These are phyloP conservation scores for Chenopodium quinoa DNA, from an alignment of 148 eudicot genomes.

Conservation along the genomic window DNA sequence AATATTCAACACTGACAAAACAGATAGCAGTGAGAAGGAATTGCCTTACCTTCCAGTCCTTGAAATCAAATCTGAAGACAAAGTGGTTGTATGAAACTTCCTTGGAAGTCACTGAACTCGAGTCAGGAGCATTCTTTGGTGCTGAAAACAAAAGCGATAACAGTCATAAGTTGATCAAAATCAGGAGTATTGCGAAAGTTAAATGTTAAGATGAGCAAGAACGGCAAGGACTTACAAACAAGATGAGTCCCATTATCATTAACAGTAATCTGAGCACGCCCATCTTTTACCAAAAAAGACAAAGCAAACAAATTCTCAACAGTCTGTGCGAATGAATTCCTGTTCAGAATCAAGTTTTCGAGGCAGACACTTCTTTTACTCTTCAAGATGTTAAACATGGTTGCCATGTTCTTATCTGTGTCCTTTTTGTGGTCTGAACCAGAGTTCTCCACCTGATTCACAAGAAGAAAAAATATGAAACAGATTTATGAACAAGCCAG, in stretches of 20 bases:
- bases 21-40: not conserved
- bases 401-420: constrained; percentile 46
- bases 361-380: constrained; percentile 35
- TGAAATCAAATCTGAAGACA: constrained; percentile 52
- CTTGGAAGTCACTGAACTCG: constrained; percentile 27
- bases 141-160: constrained; percentile 32
- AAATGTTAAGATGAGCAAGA: not conserved
- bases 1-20: not conserved
- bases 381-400: constrained; percentile 47
- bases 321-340: constrained; percentile 53
- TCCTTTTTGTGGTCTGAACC: constrained; percentile 30
- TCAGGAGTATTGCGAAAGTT: not conserved
- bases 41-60: constrained; percentile 57
- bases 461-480: not conserved
- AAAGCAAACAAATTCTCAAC: constrained; percentile 66
- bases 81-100: constrained; percentile 42
- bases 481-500: not conserved
- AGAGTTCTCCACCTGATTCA: constrained; percentile 16
- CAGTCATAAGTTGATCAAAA: not conserved
- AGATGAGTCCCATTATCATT: constrained; percentile 42
- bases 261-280: constrained; percentile 36
- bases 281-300: constrained; percentile 61
- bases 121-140: constrained; percentile 50
- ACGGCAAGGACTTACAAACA: constrained; percentile 38
- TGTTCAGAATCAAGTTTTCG: constrained; percentile 48